A percentile compares a stretch with the other conserved stretches of the same genome.
phyloP scores from a whole-genome alignment of 2,329 filamentous ascomycete species.

The Penicillium sp. region DNA sequence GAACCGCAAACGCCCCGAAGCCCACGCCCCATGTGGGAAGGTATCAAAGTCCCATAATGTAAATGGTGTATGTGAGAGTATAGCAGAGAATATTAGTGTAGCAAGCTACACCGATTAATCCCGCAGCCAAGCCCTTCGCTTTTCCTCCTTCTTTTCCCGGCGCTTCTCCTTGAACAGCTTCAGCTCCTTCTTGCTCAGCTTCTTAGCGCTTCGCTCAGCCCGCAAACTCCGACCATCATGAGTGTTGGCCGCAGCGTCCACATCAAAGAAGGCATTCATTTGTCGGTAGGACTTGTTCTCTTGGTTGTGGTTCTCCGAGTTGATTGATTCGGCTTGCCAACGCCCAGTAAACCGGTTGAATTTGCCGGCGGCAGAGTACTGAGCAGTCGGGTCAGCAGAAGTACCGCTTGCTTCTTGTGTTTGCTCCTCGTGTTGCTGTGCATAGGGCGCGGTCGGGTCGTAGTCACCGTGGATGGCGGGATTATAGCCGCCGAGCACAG shows the following conservation, averaged over 20 bases:
- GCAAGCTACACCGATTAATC: conserved; percentile 62
- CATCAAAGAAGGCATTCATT: conserved; percentile 94
- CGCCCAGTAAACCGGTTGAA: conserved; percentile 92
- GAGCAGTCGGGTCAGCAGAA: conserved; percentile 47
- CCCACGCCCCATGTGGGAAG: conserved; percentile 19
- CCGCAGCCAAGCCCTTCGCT: conserved; percentile 84
- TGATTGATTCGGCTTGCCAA: conserved; percentile 71
- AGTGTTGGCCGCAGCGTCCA: conserved; percentile 87
- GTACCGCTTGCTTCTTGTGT: conserved; percentile 18
- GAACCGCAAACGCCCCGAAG: conserved; percentile 24
- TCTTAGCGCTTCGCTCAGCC: conserved; percentile 85
- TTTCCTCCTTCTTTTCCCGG: conserved; percentile 89
- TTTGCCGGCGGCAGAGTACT: conserved; percentile 71
- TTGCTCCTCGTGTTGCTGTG: conserved; percentile 58
- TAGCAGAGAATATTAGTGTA: neutral
- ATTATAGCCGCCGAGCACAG: conserved; percentile 78
- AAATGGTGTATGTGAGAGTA: conserved; percentile 18
- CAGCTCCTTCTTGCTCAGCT: conserved; percentile 80
- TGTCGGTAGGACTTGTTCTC: conserved; percentile 86
- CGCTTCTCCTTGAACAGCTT: conserved; percentile 92
- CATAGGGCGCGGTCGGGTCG: conserved; percentile 95
- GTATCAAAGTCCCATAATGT: conserved; percentile 21
- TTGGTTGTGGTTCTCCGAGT: conserved; percentile 78
- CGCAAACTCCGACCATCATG: conserved; percentile 90
- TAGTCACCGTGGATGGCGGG: conserved; percentile 96